Conservation (phyloP, 2,329 filamentous ascomycete genomes). For the Penicillium sumatraense region DNA sequence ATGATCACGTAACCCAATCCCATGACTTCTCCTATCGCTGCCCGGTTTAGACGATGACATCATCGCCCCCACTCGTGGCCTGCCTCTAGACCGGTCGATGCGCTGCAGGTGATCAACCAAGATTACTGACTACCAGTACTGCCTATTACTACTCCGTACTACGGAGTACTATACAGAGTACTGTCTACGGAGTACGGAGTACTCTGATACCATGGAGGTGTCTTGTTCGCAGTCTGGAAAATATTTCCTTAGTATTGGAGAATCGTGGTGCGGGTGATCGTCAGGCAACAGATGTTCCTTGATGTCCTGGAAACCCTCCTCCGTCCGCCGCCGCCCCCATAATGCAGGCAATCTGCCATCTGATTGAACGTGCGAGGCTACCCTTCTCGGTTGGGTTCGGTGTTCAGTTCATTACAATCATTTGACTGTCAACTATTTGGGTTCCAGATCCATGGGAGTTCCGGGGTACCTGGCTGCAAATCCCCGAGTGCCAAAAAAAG, state of each 20-base stretch:
- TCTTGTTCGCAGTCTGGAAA: slow-evolving; percentile 9
- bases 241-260: slow-evolving; percentile 16
- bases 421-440: background rate
- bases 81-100: slow-evolving; percentile 39
- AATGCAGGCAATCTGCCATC: background rate
- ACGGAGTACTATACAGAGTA: no score
- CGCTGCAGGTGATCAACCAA: slow-evolving; percentile 28
- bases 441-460: slow-evolving; percentile 13
- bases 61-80: slow-evolving; percentile 23
- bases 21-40: slow-evolving; percentile 21
- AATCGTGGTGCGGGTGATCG: slow-evolving; percentile 26
- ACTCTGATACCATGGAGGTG: no score
- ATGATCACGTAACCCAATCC: slow-evolving; percentile 15
- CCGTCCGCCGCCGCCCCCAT: background rate
- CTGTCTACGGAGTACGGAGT: no score
- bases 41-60: slow-evolving; percentile 29
- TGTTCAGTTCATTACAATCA: no score
- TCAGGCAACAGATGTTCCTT: slow-evolving; percentile 23
- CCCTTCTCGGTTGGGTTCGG: background rate
- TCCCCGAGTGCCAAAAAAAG: slow-evolving; percentile 1
- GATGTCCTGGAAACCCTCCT: background rate
- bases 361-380: background rate
- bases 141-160: no score
- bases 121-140: no score
- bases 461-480: slow-evolving; percentile 8